Percentiles rank a stretch among this genome's conserved stretches.
Evolutionary conservation across 768 basidiomycete genomes (phyloP).

Genomic region (Pleurotus tuber-regium): DNA sequence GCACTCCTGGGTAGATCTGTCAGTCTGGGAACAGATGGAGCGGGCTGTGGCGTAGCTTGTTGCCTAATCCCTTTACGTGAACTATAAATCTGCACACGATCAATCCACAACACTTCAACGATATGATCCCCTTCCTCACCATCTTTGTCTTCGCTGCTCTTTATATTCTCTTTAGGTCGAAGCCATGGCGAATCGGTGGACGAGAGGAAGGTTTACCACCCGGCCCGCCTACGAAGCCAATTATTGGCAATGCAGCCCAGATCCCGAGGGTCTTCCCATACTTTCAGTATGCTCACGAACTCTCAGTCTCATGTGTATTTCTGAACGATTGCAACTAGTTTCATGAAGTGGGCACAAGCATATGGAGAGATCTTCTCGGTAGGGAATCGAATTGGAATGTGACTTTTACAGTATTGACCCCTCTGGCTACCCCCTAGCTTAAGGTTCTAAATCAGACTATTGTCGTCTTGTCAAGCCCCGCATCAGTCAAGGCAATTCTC

Average conservation of each 20-base stretch:
- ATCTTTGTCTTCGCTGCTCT: too few relatives aligned
- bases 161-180: neutral
- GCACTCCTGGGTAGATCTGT: too few relatives aligned
- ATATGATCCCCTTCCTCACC: too few relatives aligned
- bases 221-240: neutral
- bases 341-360: neutral
- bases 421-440: too few relatives aligned
- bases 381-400: too few relatives aligned
- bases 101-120: too few relatives aligned
- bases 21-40: too few relatives aligned
- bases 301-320: neutral
- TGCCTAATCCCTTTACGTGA: too few relatives aligned
- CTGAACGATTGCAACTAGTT: neutral
- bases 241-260: neutral
- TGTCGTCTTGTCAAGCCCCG: slow-evolving; percentile 20
- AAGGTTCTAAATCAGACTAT: slow-evolving; percentile 20
- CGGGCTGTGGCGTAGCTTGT: too few relatives aligned
- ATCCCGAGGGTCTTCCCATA: neutral
- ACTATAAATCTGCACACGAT: too few relatives aligned
- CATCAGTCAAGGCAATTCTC: slow-evolving; percentile 23
- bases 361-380: neutral
- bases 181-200: neutral
- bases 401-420: too few relatives aligned
- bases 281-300: neutral
- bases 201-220: neutral